These are phyloP conservation scores for Kingdonia uniflora DNA, from an alignment of 164 flowering plant genomes.

Conservation along the genomic window DNA sequence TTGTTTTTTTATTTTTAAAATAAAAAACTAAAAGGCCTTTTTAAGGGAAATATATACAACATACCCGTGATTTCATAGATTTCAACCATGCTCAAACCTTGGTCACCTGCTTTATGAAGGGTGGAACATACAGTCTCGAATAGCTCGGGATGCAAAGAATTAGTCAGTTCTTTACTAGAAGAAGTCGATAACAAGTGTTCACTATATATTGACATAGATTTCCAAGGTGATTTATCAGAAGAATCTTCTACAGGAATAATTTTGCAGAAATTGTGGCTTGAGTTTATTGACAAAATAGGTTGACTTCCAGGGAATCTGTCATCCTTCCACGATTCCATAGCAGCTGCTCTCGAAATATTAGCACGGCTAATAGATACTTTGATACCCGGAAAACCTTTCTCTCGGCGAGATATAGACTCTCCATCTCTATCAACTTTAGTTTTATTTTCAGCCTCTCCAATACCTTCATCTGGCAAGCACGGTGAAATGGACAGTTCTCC, in stretches of 20 bases:
- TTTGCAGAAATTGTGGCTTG: neutral
- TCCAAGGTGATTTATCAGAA: slow-evolving; percentile 44
- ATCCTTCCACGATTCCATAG: slow-evolving; percentile 26
- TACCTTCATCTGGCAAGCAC: slow-evolving; percentile 67
- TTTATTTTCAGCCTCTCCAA: slow-evolving; percentile 76
- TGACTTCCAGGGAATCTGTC: slow-evolving; percentile 9
- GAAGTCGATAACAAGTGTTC: slow-evolving; percentile 16
- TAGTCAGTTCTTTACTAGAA: slow-evolving; percentile 18
- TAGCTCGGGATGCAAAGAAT: slow-evolving; percentile 31
- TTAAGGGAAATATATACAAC: slow-evolving; percentile 4
- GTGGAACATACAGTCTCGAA: slow-evolving; percentile 35
- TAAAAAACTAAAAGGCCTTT: slow-evolving; percentile 1
- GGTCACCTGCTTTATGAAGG: slow-evolving; percentile 80
- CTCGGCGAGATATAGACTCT: slow-evolving; percentile 58
- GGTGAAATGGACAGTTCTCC: slow-evolving; percentile 63
- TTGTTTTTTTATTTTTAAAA: neutral
- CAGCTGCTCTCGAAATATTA: slow-evolving; percentile 21
- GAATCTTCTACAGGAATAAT: slow-evolving; percentile 4
- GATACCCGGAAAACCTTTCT: slow-evolving; percentile 93
- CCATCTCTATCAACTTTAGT: slow-evolving; percentile 38
- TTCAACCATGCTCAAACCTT: slow-evolving; percentile 62
- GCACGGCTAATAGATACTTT: slow-evolving; percentile 36
- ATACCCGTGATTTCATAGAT: slow-evolving; percentile 39
- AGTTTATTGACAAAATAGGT: neutral
- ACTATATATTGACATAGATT: slow-evolving; percentile 50